Conservation (phyloP, 1,284 basidiomycete species). For the Microbotryomycetes sp. region DNA sequence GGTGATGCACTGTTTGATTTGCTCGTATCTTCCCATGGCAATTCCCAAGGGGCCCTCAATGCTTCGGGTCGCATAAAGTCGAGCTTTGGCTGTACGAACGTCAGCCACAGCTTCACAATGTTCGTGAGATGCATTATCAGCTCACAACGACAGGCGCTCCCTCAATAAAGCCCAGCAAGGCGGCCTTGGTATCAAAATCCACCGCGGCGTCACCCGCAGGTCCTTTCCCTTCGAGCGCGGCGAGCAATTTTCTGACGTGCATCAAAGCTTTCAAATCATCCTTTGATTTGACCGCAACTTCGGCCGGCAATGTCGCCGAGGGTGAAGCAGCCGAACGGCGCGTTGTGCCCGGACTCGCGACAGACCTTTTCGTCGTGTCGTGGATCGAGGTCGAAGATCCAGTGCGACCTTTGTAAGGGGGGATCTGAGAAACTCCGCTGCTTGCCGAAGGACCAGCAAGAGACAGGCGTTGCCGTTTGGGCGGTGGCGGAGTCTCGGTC, state of each 20-base stretch:
- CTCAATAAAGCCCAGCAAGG: conserved; percentile 24
- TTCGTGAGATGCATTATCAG: neutral
- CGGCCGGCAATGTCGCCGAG: neutral
- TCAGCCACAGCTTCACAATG: neutral
- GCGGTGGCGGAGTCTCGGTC: neutral
- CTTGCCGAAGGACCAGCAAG: neutral
- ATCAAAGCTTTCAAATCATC: conserved; percentile 30
- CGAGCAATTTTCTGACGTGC: conserved; percentile 18
- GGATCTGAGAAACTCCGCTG: neutral
- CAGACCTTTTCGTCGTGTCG: no score
- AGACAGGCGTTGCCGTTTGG: neutral
- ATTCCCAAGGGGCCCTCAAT: conserved; percentile 8
- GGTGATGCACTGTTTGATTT: neutral
- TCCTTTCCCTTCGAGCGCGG: conserved; percentile 1
- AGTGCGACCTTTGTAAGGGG: neutral
- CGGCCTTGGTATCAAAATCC: conserved; percentile 3
- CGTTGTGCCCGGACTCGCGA: neutral
- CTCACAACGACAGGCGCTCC: conserved; percentile 24
- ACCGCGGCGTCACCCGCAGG: neutral
- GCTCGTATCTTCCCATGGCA: conserved; percentile 20
- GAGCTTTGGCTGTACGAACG: conserved; percentile 15
- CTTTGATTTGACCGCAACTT: conserved; percentile 19
- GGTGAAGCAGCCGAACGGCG: neutral
- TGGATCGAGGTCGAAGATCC: no score
- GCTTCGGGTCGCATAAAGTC: conserved; percentile 8